Conservation (phyloP, 495 filamentous ascomycete genomes). For the Cladorrhinum samala region DNA sequence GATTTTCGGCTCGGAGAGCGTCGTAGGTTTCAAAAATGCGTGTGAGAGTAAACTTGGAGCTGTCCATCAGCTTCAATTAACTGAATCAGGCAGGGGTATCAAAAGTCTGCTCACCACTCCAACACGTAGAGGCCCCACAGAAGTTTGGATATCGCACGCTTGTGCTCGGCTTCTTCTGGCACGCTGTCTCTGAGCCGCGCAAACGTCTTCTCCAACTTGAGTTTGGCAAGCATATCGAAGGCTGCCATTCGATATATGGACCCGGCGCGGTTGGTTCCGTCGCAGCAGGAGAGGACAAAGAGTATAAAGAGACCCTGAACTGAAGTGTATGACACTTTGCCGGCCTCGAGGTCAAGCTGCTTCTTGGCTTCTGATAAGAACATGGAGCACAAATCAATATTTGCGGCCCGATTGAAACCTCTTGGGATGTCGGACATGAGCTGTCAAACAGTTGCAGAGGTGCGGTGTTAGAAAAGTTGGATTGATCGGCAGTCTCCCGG, state of each 20-base stretch:
- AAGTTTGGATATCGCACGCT: constrained; percentile 8
- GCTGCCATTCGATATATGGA: constrained; percentile 16
- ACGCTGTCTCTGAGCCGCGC: constrained; percentile 1
- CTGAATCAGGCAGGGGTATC: neutral
- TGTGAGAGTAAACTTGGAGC: neutral
- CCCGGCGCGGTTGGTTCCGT: constrained; percentile 13
- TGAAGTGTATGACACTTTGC: constrained; percentile 5
- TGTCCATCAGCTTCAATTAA: neutral
- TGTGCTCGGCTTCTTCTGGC: constrained; percentile 1
- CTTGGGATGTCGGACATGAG: constrained; percentile 11
- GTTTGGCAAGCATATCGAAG: constrained; percentile 15
- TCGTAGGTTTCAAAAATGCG: neutral
- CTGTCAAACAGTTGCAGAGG: neutral
- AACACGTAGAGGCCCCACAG: constrained; percentile 13
- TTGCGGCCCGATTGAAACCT: neutral
- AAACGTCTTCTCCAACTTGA: constrained; percentile 4
- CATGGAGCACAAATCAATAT: constrained; percentile 2
- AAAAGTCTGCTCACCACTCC: constrained; percentile 10
- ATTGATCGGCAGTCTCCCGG: neutral
- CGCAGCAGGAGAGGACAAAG: constrained; percentile 5
- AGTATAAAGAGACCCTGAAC: constrained; percentile 13
- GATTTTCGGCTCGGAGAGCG: neutral
- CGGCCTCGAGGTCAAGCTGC: constrained; percentile 5
- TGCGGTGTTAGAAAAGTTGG: neutral
- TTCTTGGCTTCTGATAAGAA: constrained; percentile 16